Percentiles rank a stretch among this genome's conserved stretches.
These are phyloP conservation scores for Cladosporium sp. DNA, from an alignment of 2,329 filamentous ascomycete species.

Conservation along the genomic window DNA sequence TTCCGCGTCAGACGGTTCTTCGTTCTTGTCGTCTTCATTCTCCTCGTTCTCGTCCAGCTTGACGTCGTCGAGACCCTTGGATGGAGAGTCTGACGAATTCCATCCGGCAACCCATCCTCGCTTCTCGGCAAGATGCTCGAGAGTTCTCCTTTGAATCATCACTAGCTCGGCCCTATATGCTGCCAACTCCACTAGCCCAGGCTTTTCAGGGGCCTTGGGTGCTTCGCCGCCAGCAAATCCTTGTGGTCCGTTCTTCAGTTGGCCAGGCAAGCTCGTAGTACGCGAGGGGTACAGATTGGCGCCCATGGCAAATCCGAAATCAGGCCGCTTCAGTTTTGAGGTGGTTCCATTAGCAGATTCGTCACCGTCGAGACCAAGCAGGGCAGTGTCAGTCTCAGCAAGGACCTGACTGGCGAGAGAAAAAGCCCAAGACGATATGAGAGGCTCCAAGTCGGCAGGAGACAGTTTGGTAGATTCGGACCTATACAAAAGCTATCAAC, in stretches of 20 bases:
- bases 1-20: not conserved
- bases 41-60: constrained; percentile 27
- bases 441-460: constrained; percentile 14
- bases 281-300: constrained; percentile 29
- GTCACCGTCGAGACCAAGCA: not conserved
- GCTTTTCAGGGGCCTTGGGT: constrained; percentile 17
- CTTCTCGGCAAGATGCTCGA: constrained; percentile 67
- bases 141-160: constrained; percentile 68
- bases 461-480: constrained; percentile 2
- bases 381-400: constrained; percentile 53
- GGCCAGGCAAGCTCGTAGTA: constrained; percentile 20
- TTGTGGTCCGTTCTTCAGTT: constrained; percentile 13
- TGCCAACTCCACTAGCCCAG: constrained; percentile 70
- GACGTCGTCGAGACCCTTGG: constrained; percentile 25
- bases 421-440: constrained; percentile 73
- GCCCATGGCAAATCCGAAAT: constrained; percentile 24
- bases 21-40: not conserved
- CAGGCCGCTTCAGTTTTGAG: constrained; percentile 14
- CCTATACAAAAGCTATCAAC: constrained; percentile 6
- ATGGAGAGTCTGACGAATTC: constrained; percentile 28
- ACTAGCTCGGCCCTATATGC: constrained; percentile 77
- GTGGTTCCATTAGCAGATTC: not conserved
- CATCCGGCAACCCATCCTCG: constrained; percentile 73
- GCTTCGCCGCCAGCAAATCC: constrained; percentile 14
- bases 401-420: constrained; percentile 70